Conservation (phyloP, 306 rosid species). For the Glycyrrhiza uralensis region DNA sequence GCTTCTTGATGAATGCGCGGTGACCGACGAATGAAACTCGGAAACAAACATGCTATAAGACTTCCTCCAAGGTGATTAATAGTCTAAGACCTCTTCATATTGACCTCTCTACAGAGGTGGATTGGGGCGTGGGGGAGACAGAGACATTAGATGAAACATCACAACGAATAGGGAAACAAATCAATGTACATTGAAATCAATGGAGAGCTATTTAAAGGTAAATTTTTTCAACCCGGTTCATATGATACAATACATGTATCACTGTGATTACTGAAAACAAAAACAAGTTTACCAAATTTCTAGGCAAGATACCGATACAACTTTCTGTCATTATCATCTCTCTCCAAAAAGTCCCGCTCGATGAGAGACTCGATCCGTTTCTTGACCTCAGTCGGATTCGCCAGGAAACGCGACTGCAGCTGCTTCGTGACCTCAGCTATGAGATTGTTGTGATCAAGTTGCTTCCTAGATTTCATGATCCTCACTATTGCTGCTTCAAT, state of each 20-base stretch:
- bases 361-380: conserved; percentile 84
- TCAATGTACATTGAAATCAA: conserved; percentile 37
- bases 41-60: too few species aligned
- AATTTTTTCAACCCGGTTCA: conserved; percentile 23
- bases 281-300: conserved; percentile 18
- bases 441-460: conserved; percentile 80
- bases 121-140: not conserved
- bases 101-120: not conserved
- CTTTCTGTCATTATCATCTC: conserved; percentile 73
- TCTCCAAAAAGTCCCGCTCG: conserved; percentile 91
- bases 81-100: too few species aligned
- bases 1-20: too few species aligned
- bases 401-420: conserved; percentile 73
- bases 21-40: too few species aligned
- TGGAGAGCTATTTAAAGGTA: conserved; percentile 20
- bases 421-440: conserved; percentile 92
- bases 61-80: too few species aligned
- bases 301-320: conserved; percentile 91
- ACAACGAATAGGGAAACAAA: conserved; percentile 19
- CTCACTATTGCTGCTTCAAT: conserved; percentile 89
- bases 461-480: conserved; percentile 87
- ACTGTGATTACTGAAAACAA: conserved; percentile 11
- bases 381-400: conserved; percentile 86
- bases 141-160: conserved; percentile 4
- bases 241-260: conserved; percentile 27